Base-by-base conservation (phyloP, 805 yeast species). In the Myxozyma kluyveri region DNA sequence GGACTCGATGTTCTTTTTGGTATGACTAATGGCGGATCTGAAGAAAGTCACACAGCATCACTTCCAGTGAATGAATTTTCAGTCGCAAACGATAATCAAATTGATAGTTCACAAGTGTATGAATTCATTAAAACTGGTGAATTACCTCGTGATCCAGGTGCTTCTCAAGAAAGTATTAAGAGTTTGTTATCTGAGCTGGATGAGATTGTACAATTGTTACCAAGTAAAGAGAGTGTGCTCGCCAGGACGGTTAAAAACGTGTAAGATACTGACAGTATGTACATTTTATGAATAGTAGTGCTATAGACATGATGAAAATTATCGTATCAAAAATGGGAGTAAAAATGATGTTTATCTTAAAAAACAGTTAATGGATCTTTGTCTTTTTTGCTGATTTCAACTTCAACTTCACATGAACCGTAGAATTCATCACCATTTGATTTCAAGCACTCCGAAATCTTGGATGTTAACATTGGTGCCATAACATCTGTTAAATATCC, bases 401-500 rank as follows among this genome's bases (percentile, higher is more conserved):
- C 71, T 42, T 66, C 69, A 12, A 61, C 53, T 40, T 57, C 61
- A 41, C 39, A 40, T 19, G 26, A 27, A 12, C 51, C 63, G 33
- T 32, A 47, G 12, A 32, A 37, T 24, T 43, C 49, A 2, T 21
- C 32, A 12, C 45, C 53, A 7, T 22, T 19, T 3, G 31, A 22
- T 6, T 36, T 18, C 24, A 26, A 22, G 24, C 47, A 47, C 19
- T 23, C 40, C 44, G 56, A 57, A 37, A 81, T 69, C 59, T 78
- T 83, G 1, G 58, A 48, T 23, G 48, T 52, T 51, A 88, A 72
- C 63, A 79, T 82, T 22, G 66, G 52, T 66, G 77, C 75, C 61
- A 87, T 72, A 1, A 70, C 75, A 22, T 63, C 59, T 4, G 42
- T 42, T 56, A 93, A 71, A 64, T 83, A 93, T 0, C 95, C 96